A percentile compares a stretch with the other conserved stretches of the same genome.
Evolutionary conservation across 495 filamentous ascomycete genomes (phyloP).

Genomic region (Podospora comata): DNA sequence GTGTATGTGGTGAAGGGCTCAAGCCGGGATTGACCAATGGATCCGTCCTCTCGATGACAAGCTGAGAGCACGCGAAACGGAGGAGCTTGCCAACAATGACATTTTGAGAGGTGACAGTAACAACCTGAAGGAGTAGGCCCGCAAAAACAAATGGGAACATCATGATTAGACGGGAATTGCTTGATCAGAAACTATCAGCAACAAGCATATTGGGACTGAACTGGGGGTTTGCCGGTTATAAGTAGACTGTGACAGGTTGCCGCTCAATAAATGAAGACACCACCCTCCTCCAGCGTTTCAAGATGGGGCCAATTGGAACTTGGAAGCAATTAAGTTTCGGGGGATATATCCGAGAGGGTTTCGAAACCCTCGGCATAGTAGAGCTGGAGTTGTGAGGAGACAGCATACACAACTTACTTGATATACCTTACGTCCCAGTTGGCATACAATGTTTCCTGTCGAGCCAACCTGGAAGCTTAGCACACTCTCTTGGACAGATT

Average conservation of each 20-base stretch:
- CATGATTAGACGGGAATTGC: neutral
- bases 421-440: too few relatives aligned
- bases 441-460: too few relatives aligned
- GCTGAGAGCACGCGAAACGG: slow-evolving; percentile 43
- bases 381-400: too few relatives aligned
- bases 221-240: neutral
- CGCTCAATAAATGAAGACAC: neutral
- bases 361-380: too few relatives aligned
- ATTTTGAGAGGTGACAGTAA: neutral
- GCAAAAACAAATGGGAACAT: neutral
- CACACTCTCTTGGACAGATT: too few relatives aligned
- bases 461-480: too few relatives aligned
- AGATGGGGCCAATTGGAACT: neutral
- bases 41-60: slow-evolving; percentile 39
- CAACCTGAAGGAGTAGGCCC: too few relatives aligned
- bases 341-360: neutral
- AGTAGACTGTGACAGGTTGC: neutral
- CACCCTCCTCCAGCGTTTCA: neutral
- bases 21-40: slow-evolving; percentile 38
- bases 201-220: neutral
- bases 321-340: neutral
- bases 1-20: slow-evolving; percentile 38
- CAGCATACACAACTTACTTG: too few relatives aligned
- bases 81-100: slow-evolving; percentile 18
- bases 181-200: too few relatives aligned